Conservation (phyloP, 352 stramenopile species). For the Plasmopara muralis region DNA sequence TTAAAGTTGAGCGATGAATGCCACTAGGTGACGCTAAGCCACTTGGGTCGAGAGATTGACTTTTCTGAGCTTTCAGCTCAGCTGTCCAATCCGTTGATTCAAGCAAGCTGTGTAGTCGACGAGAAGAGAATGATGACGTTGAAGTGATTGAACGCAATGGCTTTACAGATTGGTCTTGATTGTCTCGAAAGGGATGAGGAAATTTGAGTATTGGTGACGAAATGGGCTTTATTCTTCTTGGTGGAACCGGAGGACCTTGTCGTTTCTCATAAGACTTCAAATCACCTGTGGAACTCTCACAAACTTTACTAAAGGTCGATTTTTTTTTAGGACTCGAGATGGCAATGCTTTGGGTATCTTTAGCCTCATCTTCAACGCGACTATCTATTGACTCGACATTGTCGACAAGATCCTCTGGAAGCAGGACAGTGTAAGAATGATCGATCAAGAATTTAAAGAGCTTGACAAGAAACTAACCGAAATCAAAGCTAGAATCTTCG, state of each 20-base stretch:
- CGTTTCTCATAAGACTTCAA: not conserved
- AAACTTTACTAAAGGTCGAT: not conserved
- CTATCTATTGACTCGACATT: slow-evolving; percentile 14
- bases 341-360: not conserved
- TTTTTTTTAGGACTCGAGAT: not conserved
- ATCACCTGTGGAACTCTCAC: too few relatives aligned
- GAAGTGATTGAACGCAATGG: slow-evolving; percentile 4
- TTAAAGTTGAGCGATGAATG: not conserved
- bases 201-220: slow-evolving; percentile 16
- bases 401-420: slow-evolving; percentile 35
- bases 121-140: slow-evolving; percentile 33
- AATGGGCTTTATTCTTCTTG: slow-evolving; percentile 2
- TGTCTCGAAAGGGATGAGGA: slow-evolving; percentile 1
- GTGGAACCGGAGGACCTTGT: not conserved
- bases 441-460: not conserved
- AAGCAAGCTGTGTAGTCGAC: slow-evolving; percentile 46
- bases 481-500: slow-evolving; percentile 38
- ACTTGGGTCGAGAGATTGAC: not conserved
- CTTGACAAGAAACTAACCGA: slow-evolving; percentile 26
- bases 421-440: not conserved
- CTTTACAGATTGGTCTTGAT: not conserved
- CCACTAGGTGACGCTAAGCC: not conserved
- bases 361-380: slow-evolving; percentile 10
- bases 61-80: slow-evolving; percentile 17
- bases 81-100: slow-evolving; percentile 67